A percentile compares a stretch with the other conserved stretches of the same genome.
phyloP scores from a whole-genome alignment of 768 basidiomycete genomes.

The Rhizopogon roseolus region DNA sequence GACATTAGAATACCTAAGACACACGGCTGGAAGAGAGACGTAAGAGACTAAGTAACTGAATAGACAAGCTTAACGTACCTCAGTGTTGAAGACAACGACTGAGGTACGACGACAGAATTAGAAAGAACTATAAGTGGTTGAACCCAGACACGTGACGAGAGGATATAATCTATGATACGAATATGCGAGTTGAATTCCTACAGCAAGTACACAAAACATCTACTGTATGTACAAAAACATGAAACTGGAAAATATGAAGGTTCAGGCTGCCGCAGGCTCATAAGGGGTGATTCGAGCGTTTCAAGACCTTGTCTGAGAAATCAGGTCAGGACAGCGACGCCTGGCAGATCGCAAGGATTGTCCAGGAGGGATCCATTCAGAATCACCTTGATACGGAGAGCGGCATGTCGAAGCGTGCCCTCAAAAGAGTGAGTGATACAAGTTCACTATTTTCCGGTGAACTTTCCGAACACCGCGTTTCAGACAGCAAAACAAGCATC shows the following conservation, averaged over 20 bases:
- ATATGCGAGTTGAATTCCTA: no score
- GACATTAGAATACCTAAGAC: no score
- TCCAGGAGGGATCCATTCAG: conserved; percentile 1
- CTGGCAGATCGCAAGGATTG: conserved; percentile 32
- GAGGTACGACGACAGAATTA: no score
- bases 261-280: conserved; percentile 45
- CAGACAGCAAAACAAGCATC: conserved; percentile 45
- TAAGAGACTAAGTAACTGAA: no score
- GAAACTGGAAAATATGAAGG: neutral
- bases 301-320: conserved; percentile 36
- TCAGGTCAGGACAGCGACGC: conserved; percentile 44
- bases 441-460: neutral
- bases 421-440: conserved; percentile 50
- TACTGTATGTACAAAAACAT: conserved; percentile 44
- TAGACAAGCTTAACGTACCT: no score
- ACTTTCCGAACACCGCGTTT: neutral
- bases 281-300: conserved; percentile 51
- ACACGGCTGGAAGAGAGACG: no score
- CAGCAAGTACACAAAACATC: conserved; percentile 57
- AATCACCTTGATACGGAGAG: conserved; percentile 8
- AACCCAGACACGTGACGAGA: no score
- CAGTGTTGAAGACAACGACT: no score
- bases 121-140: no score
- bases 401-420: conserved; percentile 50
- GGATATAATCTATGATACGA: no score